phyloP scores from a whole-genome alignment of 257 asterid species.

The Parsonsia alboflavescens region DNA sequence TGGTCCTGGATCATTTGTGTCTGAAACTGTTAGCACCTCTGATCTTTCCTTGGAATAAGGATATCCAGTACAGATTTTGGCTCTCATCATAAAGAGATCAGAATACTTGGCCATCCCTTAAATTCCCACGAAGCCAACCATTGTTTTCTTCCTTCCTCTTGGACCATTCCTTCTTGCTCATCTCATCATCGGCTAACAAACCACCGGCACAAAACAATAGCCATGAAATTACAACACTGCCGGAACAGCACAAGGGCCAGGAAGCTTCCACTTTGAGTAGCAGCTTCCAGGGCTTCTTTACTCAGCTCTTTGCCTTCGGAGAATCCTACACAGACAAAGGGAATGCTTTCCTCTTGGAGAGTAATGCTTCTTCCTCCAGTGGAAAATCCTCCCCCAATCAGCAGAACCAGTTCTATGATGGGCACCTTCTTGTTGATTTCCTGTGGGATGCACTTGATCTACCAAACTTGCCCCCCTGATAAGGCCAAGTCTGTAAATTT shows the following conservation, averaged over 20 bases:
- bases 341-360: constrained; percentile 28
- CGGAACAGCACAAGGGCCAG: neutral
- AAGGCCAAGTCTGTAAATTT: constrained; percentile 20
- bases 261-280: neutral
- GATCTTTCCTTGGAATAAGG: constrained; percentile 3
- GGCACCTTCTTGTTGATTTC: constrained; percentile 35
- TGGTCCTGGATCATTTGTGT: neutral
- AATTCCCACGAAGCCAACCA: neutral
- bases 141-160: neutral
- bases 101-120: no score
- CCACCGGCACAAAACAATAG: neutral
- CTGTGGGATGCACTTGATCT: constrained; percentile 31
- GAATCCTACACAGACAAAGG: constrained; percentile 43
- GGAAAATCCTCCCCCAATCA: neutral
- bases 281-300: constrained; percentile 23
- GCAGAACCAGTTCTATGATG: constrained; percentile 14
- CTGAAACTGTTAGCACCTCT: neutral
- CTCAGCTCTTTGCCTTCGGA: constrained; percentile 42
- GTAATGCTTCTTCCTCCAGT: neutral
- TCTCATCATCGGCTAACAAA: neutral
- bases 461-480: constrained; percentile 28
- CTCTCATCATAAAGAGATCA: neutral
- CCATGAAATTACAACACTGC: neutral
- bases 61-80: neutral
- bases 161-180: neutral